Evolutionary conservation across 2,329 filamentous ascomycete species (phyloP).

Genomic region (Knoxdaviesia capensis): DNA sequence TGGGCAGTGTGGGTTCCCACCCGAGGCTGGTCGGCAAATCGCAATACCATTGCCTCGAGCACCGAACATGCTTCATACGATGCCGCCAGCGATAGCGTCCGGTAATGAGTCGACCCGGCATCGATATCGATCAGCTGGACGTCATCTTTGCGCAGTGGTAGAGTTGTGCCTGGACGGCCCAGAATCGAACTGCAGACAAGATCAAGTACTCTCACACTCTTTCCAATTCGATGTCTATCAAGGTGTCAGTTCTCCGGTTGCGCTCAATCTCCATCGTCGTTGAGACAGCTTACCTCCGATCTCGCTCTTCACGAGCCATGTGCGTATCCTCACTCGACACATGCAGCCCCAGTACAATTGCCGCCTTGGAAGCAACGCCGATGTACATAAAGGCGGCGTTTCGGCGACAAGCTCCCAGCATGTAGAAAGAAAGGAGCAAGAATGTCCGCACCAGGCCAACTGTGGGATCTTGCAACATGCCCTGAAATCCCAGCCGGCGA

Average conservation of each 20-base stretch:
- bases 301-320: constrained; percentile 1
- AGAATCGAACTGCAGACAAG: constrained; percentile 6
- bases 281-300: constrained; percentile 2
- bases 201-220: constrained; percentile 5
- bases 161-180: constrained; percentile 3
- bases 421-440: constrained; percentile 33
- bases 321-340: constrained; percentile 8
- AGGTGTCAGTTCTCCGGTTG: constrained; percentile 4
- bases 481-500: constrained; percentile 23
- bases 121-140: background rate
- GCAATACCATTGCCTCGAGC: constrained; percentile 3
- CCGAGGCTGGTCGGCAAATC: constrained; percentile 1
- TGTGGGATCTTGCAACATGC: constrained; percentile 28
- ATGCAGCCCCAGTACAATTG: constrained; percentile 29
- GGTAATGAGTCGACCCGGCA: background rate
- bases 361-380: constrained; percentile 29
- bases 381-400: constrained; percentile 39
- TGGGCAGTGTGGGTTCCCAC: constrained; percentile 1
- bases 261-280: background rate
- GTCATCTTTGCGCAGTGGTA: background rate
- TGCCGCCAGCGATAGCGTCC: constrained; percentile 2
- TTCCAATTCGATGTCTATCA: constrained; percentile 7
- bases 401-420: constrained; percentile 32
- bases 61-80: constrained; percentile 3
- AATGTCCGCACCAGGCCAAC: constrained; percentile 27